Evolutionary conservation across 1,284 basidiomycete genomes (phyloP).

Genomic region (Phlebopus sp.): DNA sequence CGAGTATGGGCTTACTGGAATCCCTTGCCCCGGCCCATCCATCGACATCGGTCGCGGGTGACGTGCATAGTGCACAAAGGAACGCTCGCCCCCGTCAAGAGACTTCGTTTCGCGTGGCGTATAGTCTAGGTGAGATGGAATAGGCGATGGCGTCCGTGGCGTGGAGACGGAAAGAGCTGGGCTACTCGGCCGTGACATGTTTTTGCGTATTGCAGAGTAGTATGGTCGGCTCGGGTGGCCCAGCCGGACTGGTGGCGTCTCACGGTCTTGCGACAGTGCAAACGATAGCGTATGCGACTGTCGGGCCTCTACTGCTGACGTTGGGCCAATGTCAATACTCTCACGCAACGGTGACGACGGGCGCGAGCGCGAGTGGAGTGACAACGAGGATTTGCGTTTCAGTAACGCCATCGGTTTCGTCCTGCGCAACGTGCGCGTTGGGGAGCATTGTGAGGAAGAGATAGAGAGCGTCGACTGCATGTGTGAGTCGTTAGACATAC

Average conservation of each 20-base stretch:
- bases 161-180: slow-evolving; percentile 25
- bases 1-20: slow-evolving; percentile 17
- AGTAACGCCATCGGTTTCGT: slow-evolving; percentile 36
- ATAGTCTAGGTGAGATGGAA: slow-evolving; percentile 26
- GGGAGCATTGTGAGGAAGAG: slow-evolving; percentile 25
- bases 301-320: slow-evolving; percentile 18
- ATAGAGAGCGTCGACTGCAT: slow-evolving; percentile 21
- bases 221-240: slow-evolving; percentile 57
- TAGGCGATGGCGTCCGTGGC: slow-evolving; percentile 26
- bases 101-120: slow-evolving; percentile 28
- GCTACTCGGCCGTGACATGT: slow-evolving; percentile 45
- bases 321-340: slow-evolving; percentile 18
- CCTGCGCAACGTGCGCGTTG: slow-evolving; percentile 37
- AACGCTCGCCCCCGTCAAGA: slow-evolving; percentile 31
- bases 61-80: slow-evolving; percentile 14
- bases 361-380: slow-evolving; percentile 34
- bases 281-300: slow-evolving; percentile 19
- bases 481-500: slow-evolving; percentile 13
- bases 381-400: slow-evolving; percentile 39
- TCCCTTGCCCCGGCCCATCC: slow-evolving; percentile 23
- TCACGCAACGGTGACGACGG: slow-evolving; percentile 24
- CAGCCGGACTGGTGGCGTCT: slow-evolving; percentile 38
- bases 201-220: slow-evolving; percentile 60
- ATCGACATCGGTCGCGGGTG: slow-evolving; percentile 34
- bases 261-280: slow-evolving; percentile 20